A percentile compares a stretch with the other conserved stretches of the same genome.
These are phyloP conservation scores for Sarocladium kiliense DNA, from an alignment of 2,329 filamentous ascomycete species.

Conservation along the genomic window DNA sequence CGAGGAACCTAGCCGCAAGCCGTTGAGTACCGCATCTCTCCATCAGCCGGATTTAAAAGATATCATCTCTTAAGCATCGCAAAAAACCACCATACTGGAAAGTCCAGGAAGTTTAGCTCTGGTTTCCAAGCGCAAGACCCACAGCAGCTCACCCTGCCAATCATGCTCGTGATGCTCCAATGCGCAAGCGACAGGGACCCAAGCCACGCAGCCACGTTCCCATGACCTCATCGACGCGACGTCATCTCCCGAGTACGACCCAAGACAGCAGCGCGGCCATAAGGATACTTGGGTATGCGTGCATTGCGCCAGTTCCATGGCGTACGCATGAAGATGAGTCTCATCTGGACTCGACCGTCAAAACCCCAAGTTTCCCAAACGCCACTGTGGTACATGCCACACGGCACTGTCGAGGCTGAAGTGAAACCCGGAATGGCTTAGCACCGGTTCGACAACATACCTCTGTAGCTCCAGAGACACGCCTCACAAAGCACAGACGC, in stretches of 20 bases:
- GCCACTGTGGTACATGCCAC: neutral
- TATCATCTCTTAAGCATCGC: too few relatives aligned
- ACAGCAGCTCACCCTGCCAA: neutral
- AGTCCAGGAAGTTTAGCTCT: neutral
- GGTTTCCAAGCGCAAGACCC: neutral
- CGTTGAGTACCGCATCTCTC: too few relatives aligned
- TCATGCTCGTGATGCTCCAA: neutral
- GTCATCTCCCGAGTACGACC: slow-evolving; percentile 7
- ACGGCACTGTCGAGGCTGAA: neutral
- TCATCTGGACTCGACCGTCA: too few relatives aligned
- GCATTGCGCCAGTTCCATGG: too few relatives aligned
- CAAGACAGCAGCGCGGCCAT: too few relatives aligned
- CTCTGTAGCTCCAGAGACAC: neutral
- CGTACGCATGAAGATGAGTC: too few relatives aligned
- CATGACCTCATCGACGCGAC: slow-evolving; percentile 13
- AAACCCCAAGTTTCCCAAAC: too few relatives aligned
- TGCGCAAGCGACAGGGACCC: neutral
- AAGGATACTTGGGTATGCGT: too few relatives aligned
- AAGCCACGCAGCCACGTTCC: neutral
- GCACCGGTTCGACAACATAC: neutral
- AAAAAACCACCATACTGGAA: too few relatives aligned
- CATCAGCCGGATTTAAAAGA: too few relatives aligned
- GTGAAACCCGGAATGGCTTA: neutral
- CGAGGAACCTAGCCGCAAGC: too few relatives aligned
- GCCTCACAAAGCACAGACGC: neutral